phyloP scores from a whole-genome alignment of 192 early-diverging fungal species.

The Phlyctochytrium arcticum region DNA sequence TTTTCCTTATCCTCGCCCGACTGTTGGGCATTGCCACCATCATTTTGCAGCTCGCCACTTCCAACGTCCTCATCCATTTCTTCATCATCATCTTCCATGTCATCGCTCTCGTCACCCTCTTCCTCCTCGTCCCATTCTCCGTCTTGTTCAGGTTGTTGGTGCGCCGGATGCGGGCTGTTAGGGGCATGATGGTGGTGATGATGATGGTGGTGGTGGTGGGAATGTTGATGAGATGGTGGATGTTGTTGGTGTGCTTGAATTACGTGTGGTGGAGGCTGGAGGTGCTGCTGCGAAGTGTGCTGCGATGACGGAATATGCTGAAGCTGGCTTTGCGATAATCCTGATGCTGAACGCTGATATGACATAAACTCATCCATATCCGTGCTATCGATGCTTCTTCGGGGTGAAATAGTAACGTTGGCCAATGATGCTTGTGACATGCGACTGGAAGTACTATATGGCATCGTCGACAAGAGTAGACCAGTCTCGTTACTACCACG shows the following conservation, averaged over 20 bases:
- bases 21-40: constrained; percentile 4
- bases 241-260: background rate
- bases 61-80: constrained; percentile 7
- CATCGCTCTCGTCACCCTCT: constrained; percentile 18
- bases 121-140: constrained; percentile 25
- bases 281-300: background rate
- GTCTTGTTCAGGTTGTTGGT: constrained; percentile 1
- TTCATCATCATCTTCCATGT: constrained; percentile 3
- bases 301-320: background rate
- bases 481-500: no score
- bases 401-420: background rate
- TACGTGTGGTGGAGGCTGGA: no score
- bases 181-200: background rate
- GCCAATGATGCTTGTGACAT: background rate
- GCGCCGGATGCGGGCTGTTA: background rate
- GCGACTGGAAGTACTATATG: background rate
- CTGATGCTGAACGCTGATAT: background rate
- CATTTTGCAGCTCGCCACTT: background rate
- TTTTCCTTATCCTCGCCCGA: constrained; percentile 13
- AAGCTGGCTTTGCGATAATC: background rate
- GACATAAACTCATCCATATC: background rate
- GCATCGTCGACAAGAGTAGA: no score
- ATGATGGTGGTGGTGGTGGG: constrained; percentile 12
- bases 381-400: background rate
- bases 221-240: background rate